A percentile compares a stretch with the other conserved stretches of the same genome.
These are phyloP conservation scores for Fulvia fulva DNA, from an alignment of 2,329 filamentous ascomycete genomes.

Conservation along the genomic window DNA sequence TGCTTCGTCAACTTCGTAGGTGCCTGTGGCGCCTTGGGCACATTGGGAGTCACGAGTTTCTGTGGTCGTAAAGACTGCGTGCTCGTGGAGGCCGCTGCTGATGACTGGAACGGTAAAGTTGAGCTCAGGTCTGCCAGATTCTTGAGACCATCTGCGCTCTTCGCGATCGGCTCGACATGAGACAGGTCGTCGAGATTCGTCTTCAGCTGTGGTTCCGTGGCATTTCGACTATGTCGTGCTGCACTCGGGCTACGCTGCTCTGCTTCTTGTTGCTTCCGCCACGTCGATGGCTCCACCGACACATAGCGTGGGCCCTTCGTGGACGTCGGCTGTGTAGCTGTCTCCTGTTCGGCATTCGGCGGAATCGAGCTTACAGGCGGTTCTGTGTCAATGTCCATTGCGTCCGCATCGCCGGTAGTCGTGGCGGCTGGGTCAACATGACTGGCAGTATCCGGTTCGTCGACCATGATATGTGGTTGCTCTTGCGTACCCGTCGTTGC, in stretches of 20 bases:
- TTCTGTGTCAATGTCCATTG: slow-evolving; percentile 47
- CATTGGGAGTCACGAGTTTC: slow-evolving; percentile 48
- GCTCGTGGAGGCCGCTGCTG: slow-evolving; percentile 44
- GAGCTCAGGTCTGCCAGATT: slow-evolving; percentile 52
- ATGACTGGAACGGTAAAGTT: slow-evolving; percentile 57
- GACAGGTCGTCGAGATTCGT: slow-evolving; percentile 47
- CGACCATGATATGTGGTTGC: slow-evolving; percentile 30
- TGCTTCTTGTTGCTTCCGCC: slow-evolving; percentile 26
- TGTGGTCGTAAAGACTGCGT: slow-evolving; percentile 38
- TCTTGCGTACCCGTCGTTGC: slow-evolving; percentile 13
- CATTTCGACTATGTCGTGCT: slow-evolving; percentile 15
- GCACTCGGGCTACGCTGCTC: slow-evolving; percentile 12
- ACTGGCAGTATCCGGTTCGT: slow-evolving; percentile 26
- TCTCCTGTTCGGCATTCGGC: slow-evolving; percentile 2
- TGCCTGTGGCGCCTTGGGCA: slow-evolving; percentile 41
- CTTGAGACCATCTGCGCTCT: slow-evolving; percentile 48
- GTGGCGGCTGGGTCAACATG: slow-evolving; percentile 10
- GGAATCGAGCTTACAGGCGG: slow-evolving; percentile 23
- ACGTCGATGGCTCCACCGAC: slow-evolving; percentile 31
- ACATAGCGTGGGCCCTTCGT: slow-evolving; percentile 31
- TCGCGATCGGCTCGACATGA: slow-evolving; percentile 42
- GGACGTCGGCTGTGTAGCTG: slow-evolving; percentile 4
- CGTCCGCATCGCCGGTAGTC: slow-evolving; percentile 28
- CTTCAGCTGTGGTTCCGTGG: slow-evolving; percentile 14
- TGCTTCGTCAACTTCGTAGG: slow-evolving; percentile 44